Percentiles rank a stretch among this genome's conserved stretches.
These are phyloP conservation scores for Nidula niveotomentosa DNA, from an alignment of 1,284 basidiomycete species.

Conservation along the genomic window DNA sequence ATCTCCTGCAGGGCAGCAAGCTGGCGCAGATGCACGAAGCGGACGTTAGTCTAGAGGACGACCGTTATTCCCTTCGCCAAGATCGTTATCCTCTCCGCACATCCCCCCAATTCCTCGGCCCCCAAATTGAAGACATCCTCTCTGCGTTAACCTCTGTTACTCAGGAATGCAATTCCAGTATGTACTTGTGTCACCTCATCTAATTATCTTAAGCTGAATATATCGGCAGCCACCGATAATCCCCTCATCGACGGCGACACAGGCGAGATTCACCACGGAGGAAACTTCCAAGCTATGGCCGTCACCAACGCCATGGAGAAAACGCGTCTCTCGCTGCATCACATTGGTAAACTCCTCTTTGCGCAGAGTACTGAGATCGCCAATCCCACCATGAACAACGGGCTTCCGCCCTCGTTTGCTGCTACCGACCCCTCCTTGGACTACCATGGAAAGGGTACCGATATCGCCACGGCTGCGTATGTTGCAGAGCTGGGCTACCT, in stretches of 20 bases:
- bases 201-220: conserved; percentile 2
- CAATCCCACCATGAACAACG: conserved; percentile 82
- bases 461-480: conserved; percentile 84
- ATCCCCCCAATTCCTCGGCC: conserved; percentile 84
- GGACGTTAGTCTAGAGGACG: conserved; percentile 49
- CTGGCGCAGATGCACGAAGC: conserved; percentile 60
- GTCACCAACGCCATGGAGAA: conserved; percentile 90
- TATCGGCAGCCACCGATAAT: conserved; percentile 64
- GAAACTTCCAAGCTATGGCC: conserved; percentile 83
- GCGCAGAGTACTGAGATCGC: conserved; percentile 83
- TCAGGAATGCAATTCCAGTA: conserved; percentile 85
- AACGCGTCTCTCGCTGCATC: conserved; percentile 77
- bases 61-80: conserved; percentile 54
- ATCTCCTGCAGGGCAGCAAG: conserved; percentile 67
- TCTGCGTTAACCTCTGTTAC: conserved; percentile 63
- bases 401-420: conserved; percentile 80
- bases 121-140: conserved; percentile 82
- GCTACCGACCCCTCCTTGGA: conserved; percentile 81
- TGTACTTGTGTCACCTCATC: conserved; percentile 26
- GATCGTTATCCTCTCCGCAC: conserved; percentile 86
- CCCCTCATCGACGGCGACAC: conserved; percentile 71
- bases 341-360: conserved; percentile 83
- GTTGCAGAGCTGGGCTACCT: conserved; percentile 81
- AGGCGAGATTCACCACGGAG: conserved; percentile 75
- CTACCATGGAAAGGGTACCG: conserved; percentile 84